phyloP scores from a whole-genome alignment of 768 basidiomycete species.

The Lentinula sp. region DNA sequence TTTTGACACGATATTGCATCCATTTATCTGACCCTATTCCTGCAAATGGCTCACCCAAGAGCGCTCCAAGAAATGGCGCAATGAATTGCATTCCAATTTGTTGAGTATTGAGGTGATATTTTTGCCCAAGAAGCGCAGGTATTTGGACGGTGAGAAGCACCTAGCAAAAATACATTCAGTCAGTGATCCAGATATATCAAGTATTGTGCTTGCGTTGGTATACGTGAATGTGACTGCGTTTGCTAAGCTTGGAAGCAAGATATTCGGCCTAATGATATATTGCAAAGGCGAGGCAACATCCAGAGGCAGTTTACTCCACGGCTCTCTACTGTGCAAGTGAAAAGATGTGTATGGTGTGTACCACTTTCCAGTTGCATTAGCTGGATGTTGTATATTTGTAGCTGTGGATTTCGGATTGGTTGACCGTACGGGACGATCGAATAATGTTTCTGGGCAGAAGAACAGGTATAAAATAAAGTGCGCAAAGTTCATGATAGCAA shows the following conservation, averaged over 20 bases:
- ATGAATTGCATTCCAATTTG: background rate
- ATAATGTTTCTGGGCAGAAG: background rate
- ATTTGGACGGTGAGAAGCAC: conserved; percentile 3
- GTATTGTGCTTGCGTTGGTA: background rate
- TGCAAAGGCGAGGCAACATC: background rate
- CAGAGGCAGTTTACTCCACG: background rate
- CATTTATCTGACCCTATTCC: background rate
- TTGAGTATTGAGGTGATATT: conserved; percentile 1
- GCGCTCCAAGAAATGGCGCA: background rate
- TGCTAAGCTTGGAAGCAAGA: background rate
- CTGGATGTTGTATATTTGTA: background rate
- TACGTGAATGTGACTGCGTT: background rate
- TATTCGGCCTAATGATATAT: background rate
- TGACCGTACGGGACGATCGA: background rate
- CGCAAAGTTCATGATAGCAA: background rate
- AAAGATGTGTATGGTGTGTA: background rate
- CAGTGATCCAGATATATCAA: background rate
- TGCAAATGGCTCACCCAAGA: background rate
- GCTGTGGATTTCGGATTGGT: background rate
- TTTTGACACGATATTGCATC: background rate
- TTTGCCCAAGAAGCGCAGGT: background rate
- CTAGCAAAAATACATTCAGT: background rate
- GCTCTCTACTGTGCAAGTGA: background rate
- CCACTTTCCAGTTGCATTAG: background rate
- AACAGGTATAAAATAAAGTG: background rate